Percentiles rank a stretch among this genome's conserved stretches.
Evolutionary conservation across 768 basidiomycete species (phyloP).

Genomic region (Cantharellus cinnabarinus): DNA sequence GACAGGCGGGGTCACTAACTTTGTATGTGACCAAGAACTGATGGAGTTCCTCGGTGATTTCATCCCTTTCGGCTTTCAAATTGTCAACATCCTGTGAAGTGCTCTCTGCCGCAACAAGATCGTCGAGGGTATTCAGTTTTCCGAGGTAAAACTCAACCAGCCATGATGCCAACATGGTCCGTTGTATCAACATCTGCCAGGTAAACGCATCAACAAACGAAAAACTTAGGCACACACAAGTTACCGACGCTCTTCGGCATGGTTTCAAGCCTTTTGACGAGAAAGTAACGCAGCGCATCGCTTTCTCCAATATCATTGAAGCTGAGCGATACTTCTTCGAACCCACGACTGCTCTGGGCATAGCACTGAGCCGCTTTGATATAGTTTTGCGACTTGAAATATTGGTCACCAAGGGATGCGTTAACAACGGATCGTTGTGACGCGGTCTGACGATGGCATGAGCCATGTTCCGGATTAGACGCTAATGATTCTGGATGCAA

Average conservation of each 20-base stretch:
- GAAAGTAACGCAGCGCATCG: constrained; percentile 76
- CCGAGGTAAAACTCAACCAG: constrained; percentile 91
- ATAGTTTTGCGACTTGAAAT: constrained; percentile 60
- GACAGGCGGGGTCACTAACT: constrained; percentile 23
- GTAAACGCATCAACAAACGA: not conserved
- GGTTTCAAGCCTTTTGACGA: constrained; percentile 70
- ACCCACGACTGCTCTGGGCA: constrained; percentile 67
- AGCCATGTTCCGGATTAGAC: not conserved
- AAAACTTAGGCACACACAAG: not conserved
- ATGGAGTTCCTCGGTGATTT: constrained; percentile 81
- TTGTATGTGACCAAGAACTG: constrained; percentile 92
- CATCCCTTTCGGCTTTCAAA: constrained; percentile 50
- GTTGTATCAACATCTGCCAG: constrained; percentile 74
- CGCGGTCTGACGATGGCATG: constrained; percentile 17
- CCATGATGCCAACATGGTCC: constrained; percentile 98
- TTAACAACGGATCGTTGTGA: constrained; percentile 70
- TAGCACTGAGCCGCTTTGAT: constrained; percentile 87
- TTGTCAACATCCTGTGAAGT: constrained; percentile 70
- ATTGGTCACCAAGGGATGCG: constrained; percentile 60
- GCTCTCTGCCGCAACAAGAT: constrained; percentile 73
- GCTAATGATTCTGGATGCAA: not conserved
- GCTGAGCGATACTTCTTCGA: constrained; percentile 81
- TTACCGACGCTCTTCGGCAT: constrained; percentile 55
- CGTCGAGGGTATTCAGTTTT: constrained; percentile 92
- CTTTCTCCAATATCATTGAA: constrained; percentile 80